Conservation (phyloP, 2,329 filamentous ascomycete genomes). For the Ceratocystis huliohia region DNA sequence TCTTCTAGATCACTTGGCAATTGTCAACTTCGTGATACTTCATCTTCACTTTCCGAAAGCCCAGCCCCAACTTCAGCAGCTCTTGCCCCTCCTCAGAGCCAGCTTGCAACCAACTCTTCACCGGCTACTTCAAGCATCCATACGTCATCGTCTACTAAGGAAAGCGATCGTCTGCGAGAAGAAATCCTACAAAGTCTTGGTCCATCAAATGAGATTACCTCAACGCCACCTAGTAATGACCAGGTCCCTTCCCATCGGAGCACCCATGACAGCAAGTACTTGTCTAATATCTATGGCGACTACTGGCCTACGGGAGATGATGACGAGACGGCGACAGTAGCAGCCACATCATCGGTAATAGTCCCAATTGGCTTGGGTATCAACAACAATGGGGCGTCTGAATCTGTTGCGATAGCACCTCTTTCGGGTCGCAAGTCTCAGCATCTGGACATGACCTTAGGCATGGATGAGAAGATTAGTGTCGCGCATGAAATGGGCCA, state of each 20-base stretch:
- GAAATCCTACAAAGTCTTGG: conserved; percentile 62
- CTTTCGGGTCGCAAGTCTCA: conserved; percentile 5
- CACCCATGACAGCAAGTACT: conserved; percentile 46
- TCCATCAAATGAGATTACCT: conserved; percentile 27
- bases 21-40: background rate
- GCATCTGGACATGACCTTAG: background rate
- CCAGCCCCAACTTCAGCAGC: conserved; percentile 11
- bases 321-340: background rate
- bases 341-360: background rate
- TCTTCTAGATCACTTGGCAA: background rate
- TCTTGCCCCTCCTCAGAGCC: background rate
- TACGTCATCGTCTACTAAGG: conserved; percentile 44
- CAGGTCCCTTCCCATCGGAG: conserved; percentile 12
- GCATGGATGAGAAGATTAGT: conserved; percentile 17
- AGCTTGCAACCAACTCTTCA: conserved; percentile 9
- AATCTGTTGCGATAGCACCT: background rate
- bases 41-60: conserved; percentile 14
- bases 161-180: conserved; percentile 58
- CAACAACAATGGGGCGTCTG: background rate
- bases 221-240: background rate
- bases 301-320: conserved; percentile 43
- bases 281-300: conserved; percentile 53
- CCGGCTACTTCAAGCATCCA: conserved; percentile 14
- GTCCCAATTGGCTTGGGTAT: background rate
- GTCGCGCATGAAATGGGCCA: conserved; percentile 11